Conservation (phyloP, 495 filamentous ascomycete species). For the Hypoxylon crocopeplum region DNA sequence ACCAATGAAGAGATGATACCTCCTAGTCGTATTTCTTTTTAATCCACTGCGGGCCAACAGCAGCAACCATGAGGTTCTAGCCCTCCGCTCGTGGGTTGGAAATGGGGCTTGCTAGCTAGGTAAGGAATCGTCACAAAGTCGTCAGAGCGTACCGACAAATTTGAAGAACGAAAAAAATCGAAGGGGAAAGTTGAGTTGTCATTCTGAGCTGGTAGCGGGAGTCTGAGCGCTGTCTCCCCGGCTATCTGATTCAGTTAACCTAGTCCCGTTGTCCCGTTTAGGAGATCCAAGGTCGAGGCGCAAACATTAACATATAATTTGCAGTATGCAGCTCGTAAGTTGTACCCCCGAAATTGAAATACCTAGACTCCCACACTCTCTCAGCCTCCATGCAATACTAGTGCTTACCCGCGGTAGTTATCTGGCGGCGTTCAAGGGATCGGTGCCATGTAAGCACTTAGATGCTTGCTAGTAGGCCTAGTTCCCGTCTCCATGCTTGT, state of each 20-base stretch:
- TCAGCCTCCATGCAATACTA: conserved; percentile 9
- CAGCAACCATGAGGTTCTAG: conserved; percentile 17
- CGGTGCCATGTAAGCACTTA: conserved; percentile 7
- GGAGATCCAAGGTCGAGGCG: background rate
- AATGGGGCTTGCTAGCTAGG: background rate
- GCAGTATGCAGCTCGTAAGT: background rate
- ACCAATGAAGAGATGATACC: conserved; percentile 4
- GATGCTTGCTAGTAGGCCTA: conserved; percentile 14
- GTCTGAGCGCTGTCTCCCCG: conserved; percentile 11
- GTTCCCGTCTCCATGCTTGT: conserved; percentile 6
- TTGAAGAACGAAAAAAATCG: background rate
- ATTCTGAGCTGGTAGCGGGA: conserved; percentile 7
- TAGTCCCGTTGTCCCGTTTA: conserved; percentile 1
- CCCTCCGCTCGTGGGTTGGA: conserved; percentile 7
- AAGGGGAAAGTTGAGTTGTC: conserved; percentile 6
- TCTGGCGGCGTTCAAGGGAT: conserved; percentile 4
- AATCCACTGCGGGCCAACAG: conserved; percentile 1
- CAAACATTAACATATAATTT: conserved; percentile 1
- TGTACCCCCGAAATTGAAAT: background rate
- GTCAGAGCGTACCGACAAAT: background rate
- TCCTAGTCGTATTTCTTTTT: conserved; percentile 1
- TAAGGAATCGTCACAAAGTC: too few species aligned
- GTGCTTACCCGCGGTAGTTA: conserved; percentile 7
- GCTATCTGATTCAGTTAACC: background rate
- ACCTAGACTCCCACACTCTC: background rate